Conservation (phyloP, 257 asterid species). For the Plantago ovata region DNA sequence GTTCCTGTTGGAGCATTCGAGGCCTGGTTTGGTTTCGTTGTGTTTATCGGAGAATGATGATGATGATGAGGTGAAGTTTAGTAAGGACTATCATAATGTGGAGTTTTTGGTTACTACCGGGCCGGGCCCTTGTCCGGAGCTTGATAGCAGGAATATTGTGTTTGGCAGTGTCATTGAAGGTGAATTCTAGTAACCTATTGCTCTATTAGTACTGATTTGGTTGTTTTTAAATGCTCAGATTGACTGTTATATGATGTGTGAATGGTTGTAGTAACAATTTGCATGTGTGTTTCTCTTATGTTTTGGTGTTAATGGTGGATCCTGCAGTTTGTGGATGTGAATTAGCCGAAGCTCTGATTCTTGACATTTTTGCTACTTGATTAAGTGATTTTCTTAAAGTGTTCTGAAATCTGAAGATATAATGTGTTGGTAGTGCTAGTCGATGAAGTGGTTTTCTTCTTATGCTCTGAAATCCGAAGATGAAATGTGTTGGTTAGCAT, state of each 20-base stretch:
- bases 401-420: background rate
- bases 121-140: constrained; percentile 89
- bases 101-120: constrained; percentile 94
- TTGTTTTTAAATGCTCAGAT: background rate
- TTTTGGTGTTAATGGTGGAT: too few relatives aligned
- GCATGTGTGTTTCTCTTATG: too few relatives aligned
- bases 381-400: background rate
- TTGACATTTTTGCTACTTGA: too few relatives aligned
- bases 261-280: too few relatives aligned
- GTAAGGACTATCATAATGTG: constrained; percentile 72
- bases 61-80: constrained; percentile 64
- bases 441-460: background rate
- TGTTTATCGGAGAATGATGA: constrained; percentile 88
- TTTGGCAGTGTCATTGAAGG: constrained; percentile 92
- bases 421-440: too few relatives aligned
- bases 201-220: background rate
- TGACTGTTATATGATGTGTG: too few relatives aligned
- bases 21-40: constrained; percentile 67
- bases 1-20: constrained; percentile 60
- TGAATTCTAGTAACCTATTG: constrained; percentile 22
- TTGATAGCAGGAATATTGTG: constrained; percentile 76
- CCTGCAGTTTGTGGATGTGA: too few relatives aligned
- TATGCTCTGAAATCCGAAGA: background rate
- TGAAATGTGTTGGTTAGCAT: background rate
- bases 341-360: too few relatives aligned